These are phyloP conservation scores for Alternaria infectoria DNA, from an alignment of 2,329 filamentous ascomycete genomes.

Conservation along the genomic window DNA sequence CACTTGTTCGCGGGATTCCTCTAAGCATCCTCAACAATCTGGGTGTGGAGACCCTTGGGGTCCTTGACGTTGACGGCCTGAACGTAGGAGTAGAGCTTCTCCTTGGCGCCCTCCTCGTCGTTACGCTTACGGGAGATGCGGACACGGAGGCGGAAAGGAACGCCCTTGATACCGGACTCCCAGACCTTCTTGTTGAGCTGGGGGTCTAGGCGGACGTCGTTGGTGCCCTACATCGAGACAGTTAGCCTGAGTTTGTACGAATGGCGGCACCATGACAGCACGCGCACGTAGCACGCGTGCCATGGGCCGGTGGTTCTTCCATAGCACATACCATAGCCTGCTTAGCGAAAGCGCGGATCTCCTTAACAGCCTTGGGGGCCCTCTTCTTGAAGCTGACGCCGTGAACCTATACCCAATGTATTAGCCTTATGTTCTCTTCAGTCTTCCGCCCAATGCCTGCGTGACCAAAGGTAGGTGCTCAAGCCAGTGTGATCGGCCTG, in stretches of 20 bases:
- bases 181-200: constrained; percentile 99
- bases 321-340: constrained; percentile 86
- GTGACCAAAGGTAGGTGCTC: constrained; percentile 13
- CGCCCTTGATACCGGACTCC: constrained; percentile 98
- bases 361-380: constrained; percentile 97
- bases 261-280: not conserved
- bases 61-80: constrained; percentile 99
- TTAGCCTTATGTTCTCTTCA: constrained; percentile 57
- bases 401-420: constrained; percentile 74
- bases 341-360: constrained; percentile 94
- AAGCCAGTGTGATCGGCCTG: constrained; percentile 30
- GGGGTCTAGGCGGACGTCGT: constrained; percentile 96
- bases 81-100: constrained; percentile 99
- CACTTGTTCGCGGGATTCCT: constrained; percentile 19
- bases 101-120: constrained; percentile 99
- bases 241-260: constrained; percentile 17
- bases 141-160: constrained; percentile 94
- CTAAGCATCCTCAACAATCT: constrained; percentile 76
- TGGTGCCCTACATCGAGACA: constrained; percentile 73
- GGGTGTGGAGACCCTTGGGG: constrained; percentile 94
- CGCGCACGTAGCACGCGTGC: not conserved
- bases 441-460: constrained; percentile 70
- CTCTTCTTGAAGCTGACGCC: constrained; percentile 99
- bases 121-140: constrained; percentile 99
- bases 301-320: not conserved